Conservation (phyloP, 1,284 basidiomycete species). For the Takashimella koratensis region DNA sequence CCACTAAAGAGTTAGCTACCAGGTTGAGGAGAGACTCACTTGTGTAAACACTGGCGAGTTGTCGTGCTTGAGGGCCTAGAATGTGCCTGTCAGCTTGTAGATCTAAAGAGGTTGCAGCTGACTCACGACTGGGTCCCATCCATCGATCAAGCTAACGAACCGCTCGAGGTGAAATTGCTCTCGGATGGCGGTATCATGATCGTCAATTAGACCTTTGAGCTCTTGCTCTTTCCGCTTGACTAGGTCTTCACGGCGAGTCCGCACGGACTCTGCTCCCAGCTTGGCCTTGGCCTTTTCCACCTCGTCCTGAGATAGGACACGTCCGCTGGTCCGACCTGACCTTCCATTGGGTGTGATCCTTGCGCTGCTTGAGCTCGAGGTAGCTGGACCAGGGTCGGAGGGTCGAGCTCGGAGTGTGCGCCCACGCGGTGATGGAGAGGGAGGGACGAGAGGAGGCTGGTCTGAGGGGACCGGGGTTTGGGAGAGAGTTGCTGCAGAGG, state of each 20-base stretch:
- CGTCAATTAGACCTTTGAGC: conserved; percentile 60
- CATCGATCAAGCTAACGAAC: conserved; percentile 64
- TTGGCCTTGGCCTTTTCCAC: conserved; percentile 19
- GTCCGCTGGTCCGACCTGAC: conserved; percentile 1
- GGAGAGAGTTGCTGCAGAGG: neutral
- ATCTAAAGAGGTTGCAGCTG: neutral
- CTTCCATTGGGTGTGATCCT: neutral
- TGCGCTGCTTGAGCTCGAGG: conserved; percentile 1
- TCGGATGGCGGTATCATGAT: conserved; percentile 72
- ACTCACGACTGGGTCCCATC: conserved; percentile 69
- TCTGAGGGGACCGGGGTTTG: too few species aligned
- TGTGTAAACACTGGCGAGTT: conserved; percentile 67
- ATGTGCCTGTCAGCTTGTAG: conserved; percentile 7
- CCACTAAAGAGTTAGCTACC: conserved; percentile 13
- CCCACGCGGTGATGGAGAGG: neutral
- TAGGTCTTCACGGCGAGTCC: conserved; percentile 48
- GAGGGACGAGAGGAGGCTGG: neutral
- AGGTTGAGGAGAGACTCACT: conserved; percentile 50
- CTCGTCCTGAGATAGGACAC: conserved; percentile 22
- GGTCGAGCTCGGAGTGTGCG: conserved; percentile 18
- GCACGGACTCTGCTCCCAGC: conserved; percentile 27
- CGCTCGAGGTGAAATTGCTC: conserved; percentile 81
- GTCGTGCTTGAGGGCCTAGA: conserved; percentile 67
- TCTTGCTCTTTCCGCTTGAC: conserved; percentile 59
- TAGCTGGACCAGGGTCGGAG: conserved; percentile 11